These are phyloP conservation scores for Phlebopus sp. DNA, from an alignment of 1,284 basidiomycete species.

Conservation along the genomic window DNA sequence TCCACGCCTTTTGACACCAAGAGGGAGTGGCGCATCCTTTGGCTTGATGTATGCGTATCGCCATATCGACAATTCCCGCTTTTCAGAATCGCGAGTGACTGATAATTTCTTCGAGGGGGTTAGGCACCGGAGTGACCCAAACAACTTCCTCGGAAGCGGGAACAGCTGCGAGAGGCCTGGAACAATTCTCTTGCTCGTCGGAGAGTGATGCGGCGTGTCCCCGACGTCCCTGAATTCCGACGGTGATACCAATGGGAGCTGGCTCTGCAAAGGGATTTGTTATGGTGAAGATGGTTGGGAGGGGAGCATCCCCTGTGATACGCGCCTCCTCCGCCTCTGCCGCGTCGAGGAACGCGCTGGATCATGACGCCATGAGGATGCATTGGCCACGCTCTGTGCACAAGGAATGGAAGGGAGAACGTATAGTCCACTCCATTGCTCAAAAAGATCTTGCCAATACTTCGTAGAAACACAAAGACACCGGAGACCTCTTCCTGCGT, in stretches of 20 bases:
- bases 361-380: slow-evolving; percentile 73
- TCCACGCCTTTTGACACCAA: slow-evolving; percentile 8
- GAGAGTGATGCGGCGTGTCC: slow-evolving; percentile 40
- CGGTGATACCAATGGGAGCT: slow-evolving; percentile 61
- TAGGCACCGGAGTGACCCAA: slow-evolving; percentile 51
- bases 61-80: slow-evolving; percentile 60
- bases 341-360: slow-evolving; percentile 69
- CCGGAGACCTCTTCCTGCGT: slow-evolving; percentile 45
- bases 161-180: slow-evolving; percentile 47
- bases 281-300: slow-evolving; percentile 78
- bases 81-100: slow-evolving; percentile 57
- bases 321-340: slow-evolving; percentile 66
- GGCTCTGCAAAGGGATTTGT: slow-evolving; percentile 77
- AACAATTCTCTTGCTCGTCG: slow-evolving; percentile 53
- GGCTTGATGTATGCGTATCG: slow-evolving; percentile 65
- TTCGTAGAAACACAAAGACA: slow-evolving; percentile 77
- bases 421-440: slow-evolving; percentile 74
- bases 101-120: slow-evolving; percentile 46
- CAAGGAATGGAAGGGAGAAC: slow-evolving; percentile 80
- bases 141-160: slow-evolving; percentile 61
- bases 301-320: slow-evolving; percentile 54
- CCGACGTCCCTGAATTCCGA: slow-evolving; percentile 51
- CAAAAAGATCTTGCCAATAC: slow-evolving; percentile 71
- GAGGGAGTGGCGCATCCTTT: slow-evolving; percentile 44
- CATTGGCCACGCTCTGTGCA: slow-evolving; percentile 76